Conservation (phyloP, 2,329 filamentous ascomycete species). For the Mycocentrospora acerina region DNA sequence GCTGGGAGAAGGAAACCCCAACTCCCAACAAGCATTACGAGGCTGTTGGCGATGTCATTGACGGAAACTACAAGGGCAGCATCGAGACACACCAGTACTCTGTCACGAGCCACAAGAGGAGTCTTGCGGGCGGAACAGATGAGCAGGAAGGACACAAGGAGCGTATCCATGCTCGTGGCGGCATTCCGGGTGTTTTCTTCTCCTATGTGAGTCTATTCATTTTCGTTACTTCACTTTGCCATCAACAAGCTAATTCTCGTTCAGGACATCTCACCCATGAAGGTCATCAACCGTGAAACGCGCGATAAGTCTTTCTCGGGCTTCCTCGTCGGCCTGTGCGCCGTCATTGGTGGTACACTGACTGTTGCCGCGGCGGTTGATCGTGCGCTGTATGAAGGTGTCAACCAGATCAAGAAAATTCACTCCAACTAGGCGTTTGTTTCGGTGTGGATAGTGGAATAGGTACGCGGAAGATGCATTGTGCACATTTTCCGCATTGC, state of each 20-base stretch:
- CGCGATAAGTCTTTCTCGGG: constrained; percentile 85
- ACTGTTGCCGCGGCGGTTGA: constrained; percentile 95
- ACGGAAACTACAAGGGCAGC: constrained; percentile 70
- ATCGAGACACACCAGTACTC: constrained; percentile 98
- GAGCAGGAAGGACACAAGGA: constrained; percentile 87
- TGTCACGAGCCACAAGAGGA: constrained; percentile 94
- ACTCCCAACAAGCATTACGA: constrained; percentile 50
- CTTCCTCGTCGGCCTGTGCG: constrained; percentile 92
- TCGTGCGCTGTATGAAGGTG: constrained; percentile 86
- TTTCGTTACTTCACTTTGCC: not conserved
- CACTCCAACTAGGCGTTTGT: constrained; percentile 55
- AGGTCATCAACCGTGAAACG: constrained; percentile 95
- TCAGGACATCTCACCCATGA: constrained; percentile 98
- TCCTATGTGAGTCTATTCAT: constrained; percentile 73
- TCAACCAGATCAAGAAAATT: constrained; percentile 82
- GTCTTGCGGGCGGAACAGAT: constrained; percentile 79
- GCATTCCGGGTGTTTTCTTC: constrained; percentile 98
- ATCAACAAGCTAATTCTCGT: constrained; percentile 10
- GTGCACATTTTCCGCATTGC: no score
- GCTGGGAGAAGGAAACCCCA: constrained; percentile 67
- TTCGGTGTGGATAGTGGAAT: no score
- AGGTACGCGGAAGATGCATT: no score
- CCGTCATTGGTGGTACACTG: constrained; percentile 89
- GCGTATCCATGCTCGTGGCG: constrained; percentile 82
- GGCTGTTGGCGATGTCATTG: constrained; percentile 46